Base-by-base conservation (phyloP, 2,329 filamentous ascomycete species). In the Apiospora koreana region DNA sequence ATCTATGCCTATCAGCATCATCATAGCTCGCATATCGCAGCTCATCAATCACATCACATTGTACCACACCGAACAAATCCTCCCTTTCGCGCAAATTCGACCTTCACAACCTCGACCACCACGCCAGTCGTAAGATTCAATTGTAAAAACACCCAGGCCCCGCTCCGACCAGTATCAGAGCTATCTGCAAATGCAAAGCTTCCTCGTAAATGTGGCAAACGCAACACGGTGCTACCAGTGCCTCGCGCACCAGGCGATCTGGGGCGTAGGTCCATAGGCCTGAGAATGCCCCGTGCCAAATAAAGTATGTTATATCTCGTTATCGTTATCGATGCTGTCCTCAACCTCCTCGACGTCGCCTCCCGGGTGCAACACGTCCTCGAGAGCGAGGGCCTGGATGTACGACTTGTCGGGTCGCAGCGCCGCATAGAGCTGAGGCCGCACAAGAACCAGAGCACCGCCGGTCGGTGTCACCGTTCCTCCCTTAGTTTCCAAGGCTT, bases 381-480 rank as follows among this genome's bases (percentile, higher is more conserved):
- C 42, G 14, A 42, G 38, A 3, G 23, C 38, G 9, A 66, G 64
- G 5, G 64, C 42, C 42, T 48, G 67, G 43, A 69, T 48, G 6
- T 35, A 65, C 43, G 74, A 77, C 35, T 66, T 77, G 71, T 85
- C 82, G 0, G 83, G 82, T 35, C 77, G 78, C 31, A 83, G 72
- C 1, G 78, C 73, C 0, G 77, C 79, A 69, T 81, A 83, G 75
- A 83, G 78, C 21, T 69, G 48, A 45, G 67, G 50, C 23, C 50
- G 23, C 9, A 69, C 67, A 23, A 69, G 35, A 16, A 31, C 28
- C 25, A 68, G 21, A 21, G 64, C 38, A 5, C 42, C 64, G n/a
- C 64, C 64, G 14, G 64, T 45, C 1, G 38, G 25, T 10, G 64
- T 66, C 38, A n/a, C 35, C 35, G 35, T 35, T 35, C 35, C 64